A percentile compares a stretch with the other conserved stretches of the same genome.
These are phyloP conservation scores for Arthroderma sp. DNA, from an alignment of 2,329 filamentous ascomycete species.

Conservation along the genomic window DNA sequence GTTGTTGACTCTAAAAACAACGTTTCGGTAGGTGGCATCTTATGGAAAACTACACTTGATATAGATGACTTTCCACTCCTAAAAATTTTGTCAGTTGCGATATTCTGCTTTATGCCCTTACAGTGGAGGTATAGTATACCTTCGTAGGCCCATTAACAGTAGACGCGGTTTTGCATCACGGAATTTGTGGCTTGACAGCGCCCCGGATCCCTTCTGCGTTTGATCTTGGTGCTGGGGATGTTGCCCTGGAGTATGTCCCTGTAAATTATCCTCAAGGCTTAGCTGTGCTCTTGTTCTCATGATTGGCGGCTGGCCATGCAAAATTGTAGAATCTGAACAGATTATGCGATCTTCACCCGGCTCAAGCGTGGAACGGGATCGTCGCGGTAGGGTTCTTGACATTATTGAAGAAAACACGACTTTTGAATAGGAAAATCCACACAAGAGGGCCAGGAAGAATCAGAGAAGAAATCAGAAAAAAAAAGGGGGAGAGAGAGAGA, in stretches of 20 bases:
- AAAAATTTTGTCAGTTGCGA: conserved; percentile 9
- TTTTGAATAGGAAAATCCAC: neutral
- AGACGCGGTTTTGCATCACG: conserved; percentile 64
- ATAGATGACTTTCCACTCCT: conserved; percentile 98
- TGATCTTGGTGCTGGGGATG: conserved; percentile 13
- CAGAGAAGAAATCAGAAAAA: neutral
- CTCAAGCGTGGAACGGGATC: conserved; percentile 6
- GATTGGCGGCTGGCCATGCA: conserved; percentile 12
- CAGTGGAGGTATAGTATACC: conserved; percentile 41
- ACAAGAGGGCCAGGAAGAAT: neutral
- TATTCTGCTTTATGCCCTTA: neutral
- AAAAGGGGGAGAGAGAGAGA: neutral
- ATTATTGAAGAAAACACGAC: neutral
- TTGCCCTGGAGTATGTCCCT: conserved; percentile 18
- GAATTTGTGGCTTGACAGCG: conserved; percentile 28
- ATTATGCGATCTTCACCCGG: conserved; percentile 10
- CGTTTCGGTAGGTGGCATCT: conserved; percentile 89
- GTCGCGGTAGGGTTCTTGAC: conserved; percentile 2
- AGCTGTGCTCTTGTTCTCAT: conserved; percentile 22
- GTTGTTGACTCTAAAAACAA: conserved; percentile 92
- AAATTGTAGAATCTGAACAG: conserved; percentile 9
- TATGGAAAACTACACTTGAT: conserved; percentile 97
- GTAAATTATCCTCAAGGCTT: conserved; percentile 23
- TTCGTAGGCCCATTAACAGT: conserved; percentile 86
- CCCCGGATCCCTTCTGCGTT: conserved; percentile 13